Evolutionary conservation across 2,329 filamentous ascomycete genomes (phyloP), one percentile per base, ranked within the genome.

Genomic region (Claviceps sorghi): DNA sequence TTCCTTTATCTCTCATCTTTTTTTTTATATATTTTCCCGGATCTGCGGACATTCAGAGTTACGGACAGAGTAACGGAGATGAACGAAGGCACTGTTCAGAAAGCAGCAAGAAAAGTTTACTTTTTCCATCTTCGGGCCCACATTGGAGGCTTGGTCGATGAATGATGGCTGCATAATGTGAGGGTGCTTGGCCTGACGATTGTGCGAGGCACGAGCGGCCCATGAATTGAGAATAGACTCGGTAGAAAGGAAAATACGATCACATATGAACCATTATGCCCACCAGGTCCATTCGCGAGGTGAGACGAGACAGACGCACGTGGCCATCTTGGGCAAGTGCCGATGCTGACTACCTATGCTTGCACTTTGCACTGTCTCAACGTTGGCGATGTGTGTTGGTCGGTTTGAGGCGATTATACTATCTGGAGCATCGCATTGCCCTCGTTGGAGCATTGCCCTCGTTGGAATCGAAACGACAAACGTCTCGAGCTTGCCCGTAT

Each of bases 181-280:
- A 49, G 38, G 55, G 51, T 54, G 42, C 53, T 36, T 44, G 44
- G 52, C 53, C 53, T 55, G 53, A 55, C 48, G 49, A 55, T 53
- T 53, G 49, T 55, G 52, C 51, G 53, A 55, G 53, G 54, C 50
- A 57, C 42, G 55, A 56, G 60, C 50, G 57, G 59, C 58, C 57
- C 60, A 56, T 63, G 61, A 62, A 61, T 62, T 61, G 59, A 61
- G 64, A 59, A 64, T 67, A 67, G 64, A 67, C 59, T 65, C 57
- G 62, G 65, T 67, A 66, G 63, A 67, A 65, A 65, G 60, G 55
- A 67, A 61, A 61, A 61, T 56, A 64, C 53, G 58, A 47, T 47
- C 1, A 21, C 29, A 47, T 22, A 34, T 15, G 44, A 34, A 21
- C 44, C 10, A 32, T 44, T 29, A 26, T 44, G 26, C 5, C 26